Evolutionary conservation across 208 protist species (phyloP), one percentile per base, ranked within the genome.

Genomic region (Wallacemonas collosoma): DNA sequence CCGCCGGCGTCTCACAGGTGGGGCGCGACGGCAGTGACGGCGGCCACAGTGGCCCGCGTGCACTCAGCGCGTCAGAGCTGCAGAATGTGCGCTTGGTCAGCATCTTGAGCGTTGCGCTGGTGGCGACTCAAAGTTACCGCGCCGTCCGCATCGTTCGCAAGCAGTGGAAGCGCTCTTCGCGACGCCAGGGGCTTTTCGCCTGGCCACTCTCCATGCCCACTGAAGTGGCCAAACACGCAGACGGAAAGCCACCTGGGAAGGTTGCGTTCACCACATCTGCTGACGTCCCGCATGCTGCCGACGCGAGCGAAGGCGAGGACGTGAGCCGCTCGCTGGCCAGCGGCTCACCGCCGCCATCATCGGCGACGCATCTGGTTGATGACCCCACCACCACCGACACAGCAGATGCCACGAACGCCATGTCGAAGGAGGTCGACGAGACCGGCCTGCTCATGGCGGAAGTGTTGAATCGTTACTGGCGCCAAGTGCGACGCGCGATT

Each of bases 401-500:
- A 1, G 51, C 61, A 2, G 11, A 48, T 14, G 55, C 41, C 44
- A 61, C 35, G 64, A 12, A 17, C 35, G 56, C 8, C 26, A 68
- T 6, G 65, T 61, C 3, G 56, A 67, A 81, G 15, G 68, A 72
- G 17, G 58, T 68, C 39, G 69, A 66, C 5, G 67, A 81, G 45
- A 60, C 71, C 12, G 71, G 66, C 63, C 64, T 76, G 57, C 66
- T 68, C 6, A 68, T 73, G 14, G 68, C 68, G 2, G 77, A 77
- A 48, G 76, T 82, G 72, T 45, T 82, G 40, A 77, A 72, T 67
- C 77, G 76, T 50, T 82, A 82, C 72, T 82, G 77, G 77, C 69
- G 61, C 57, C 77, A 82, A 69, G 63, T 82, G 14, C 61, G 76
- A 56, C 72, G 72, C 12, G 69, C 68, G 3, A 82, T 82, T 48